phyloP scores from a whole-genome alignment of 257 asterid species.

The Solanum piurae region DNA sequence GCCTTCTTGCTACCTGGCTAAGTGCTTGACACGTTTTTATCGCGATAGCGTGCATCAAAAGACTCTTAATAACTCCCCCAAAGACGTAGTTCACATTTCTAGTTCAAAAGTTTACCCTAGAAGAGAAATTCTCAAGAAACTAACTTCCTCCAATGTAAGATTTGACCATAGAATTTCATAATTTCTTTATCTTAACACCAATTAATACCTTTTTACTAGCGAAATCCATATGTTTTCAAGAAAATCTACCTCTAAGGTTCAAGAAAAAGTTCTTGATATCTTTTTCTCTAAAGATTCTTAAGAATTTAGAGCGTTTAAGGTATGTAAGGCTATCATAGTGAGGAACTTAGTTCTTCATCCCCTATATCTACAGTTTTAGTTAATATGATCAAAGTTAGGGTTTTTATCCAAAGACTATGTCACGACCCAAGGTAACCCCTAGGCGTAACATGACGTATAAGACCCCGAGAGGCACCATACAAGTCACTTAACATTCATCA shows the following conservation, averaged over 20 bases:
- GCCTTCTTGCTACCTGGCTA: neutral
- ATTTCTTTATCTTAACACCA: neutral
- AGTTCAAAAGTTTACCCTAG: neutral
- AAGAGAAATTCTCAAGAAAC: neutral
- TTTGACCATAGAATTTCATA: neutral
- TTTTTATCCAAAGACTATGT: too few relatives aligned
- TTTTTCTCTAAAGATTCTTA: too few relatives aligned
- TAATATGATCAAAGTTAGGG: too few relatives aligned
- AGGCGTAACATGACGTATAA: too few relatives aligned
- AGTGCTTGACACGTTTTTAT: neutral
- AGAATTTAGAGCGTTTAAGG: too few relatives aligned
- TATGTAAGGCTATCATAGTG: too few relatives aligned
- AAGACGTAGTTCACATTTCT: neutral
- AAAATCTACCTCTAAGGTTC: neutral
- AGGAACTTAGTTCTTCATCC: too few relatives aligned
- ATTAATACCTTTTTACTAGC: neutral
- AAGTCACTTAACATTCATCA: too few relatives aligned
- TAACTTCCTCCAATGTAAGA: neutral
- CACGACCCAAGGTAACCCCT: too few relatives aligned
- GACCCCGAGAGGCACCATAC: too few relatives aligned
- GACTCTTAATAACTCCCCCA: neutral
- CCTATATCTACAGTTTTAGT: too few relatives aligned
- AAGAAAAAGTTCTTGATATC: too few relatives aligned
- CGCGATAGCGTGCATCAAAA: neutral
- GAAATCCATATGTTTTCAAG: neutral